Evolutionary conservation across 371 early-diverging fungal species (phyloP).

Genomic region (Batrachochytrium dendrobatidis): DNA sequence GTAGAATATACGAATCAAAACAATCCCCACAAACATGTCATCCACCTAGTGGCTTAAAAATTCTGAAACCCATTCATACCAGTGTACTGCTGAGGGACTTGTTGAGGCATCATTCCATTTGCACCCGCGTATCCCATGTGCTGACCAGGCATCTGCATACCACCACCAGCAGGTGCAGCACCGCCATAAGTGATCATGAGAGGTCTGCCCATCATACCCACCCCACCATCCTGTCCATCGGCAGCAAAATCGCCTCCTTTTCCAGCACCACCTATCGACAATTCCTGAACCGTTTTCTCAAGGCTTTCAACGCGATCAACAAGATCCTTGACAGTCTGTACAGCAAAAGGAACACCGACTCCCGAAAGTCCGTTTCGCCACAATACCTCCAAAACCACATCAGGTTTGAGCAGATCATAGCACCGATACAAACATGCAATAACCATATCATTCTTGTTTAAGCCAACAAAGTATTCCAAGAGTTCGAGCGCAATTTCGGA

Average conservation of each 20-base stretch:
- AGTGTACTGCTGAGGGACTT: neutral
- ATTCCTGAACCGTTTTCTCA: constrained; percentile 44
- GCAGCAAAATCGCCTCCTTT: too few species aligned
- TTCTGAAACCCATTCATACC: neutral
- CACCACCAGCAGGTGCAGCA: neutral
- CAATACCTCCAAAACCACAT: constrained; percentile 86
- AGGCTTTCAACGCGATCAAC: constrained; percentile 33
- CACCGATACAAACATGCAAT: constrained; percentile 86
- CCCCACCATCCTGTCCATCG: constrained; percentile 27
- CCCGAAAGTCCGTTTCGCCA: constrained; percentile 84
- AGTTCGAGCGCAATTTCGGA: constrained; percentile 86
- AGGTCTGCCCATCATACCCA: constrained; percentile 54
- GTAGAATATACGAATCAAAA: too few species aligned
- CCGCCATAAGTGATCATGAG: constrained; percentile 55
- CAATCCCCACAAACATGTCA: too few species aligned
- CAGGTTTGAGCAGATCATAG: constrained; percentile 88
- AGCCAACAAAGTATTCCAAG: constrained; percentile 87
- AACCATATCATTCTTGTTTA: constrained; percentile 84
- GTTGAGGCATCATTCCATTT: constrained; percentile 1
- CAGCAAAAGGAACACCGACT: constrained; percentile 94
- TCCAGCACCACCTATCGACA: constrained; percentile 41
- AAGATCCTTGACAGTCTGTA: constrained; percentile 74
- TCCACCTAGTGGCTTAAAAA: neutral
- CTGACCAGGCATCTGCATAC: neutral
- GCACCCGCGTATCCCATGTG: neutral